These are phyloP conservation scores for Rehmannia glutinosa DNA, from an alignment of 257 asterid genomes.

Conservation along the genomic window DNA sequence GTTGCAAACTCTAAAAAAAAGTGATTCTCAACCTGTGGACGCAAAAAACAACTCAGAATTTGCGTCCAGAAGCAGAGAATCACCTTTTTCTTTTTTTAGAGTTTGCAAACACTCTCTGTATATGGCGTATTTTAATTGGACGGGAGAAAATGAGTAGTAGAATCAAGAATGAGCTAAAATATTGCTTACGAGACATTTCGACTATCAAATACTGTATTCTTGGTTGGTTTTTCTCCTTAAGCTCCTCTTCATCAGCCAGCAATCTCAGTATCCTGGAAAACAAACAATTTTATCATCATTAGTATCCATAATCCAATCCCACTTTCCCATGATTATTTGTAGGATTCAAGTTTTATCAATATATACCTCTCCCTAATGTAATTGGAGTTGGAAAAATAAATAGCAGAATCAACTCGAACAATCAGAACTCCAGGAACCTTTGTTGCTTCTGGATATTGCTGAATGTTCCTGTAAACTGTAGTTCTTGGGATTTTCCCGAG, in stretches of 20 bases:
- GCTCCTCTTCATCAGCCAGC: conserved; percentile 68
- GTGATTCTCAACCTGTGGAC: too few relatives aligned
- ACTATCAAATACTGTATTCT: conserved; percentile 48
- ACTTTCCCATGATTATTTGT: neutral
- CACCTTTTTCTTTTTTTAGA: too few relatives aligned
- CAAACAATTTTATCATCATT: neutral
- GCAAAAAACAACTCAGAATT: too few relatives aligned
- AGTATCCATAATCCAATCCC: neutral
- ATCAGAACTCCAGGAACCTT: conserved; percentile 55
- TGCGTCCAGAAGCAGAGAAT: too few relatives aligned
- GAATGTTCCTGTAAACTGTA: conserved; percentile 55
- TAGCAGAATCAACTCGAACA: conserved; percentile 68
- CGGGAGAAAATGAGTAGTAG: too few relatives aligned
- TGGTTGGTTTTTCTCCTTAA: conserved; percentile 19
- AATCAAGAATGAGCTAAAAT: neutral
- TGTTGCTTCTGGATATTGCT: conserved; percentile 71
- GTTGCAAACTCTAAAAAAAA: too few relatives aligned
- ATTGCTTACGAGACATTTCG: conserved; percentile 53
- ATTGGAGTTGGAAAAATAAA: conserved; percentile 70
- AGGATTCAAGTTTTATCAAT: neutral
- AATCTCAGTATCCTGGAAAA: conserved; percentile 47
- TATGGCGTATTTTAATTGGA: too few relatives aligned
- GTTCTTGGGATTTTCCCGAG: conserved; percentile 69
- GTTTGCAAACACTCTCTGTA: too few relatives aligned
- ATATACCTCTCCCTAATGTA: conserved; percentile 66